A percentile compares a stretch with the other conserved stretches of the same genome.
Conservation (phyloP, 225 moss, liverwort and hornwort genomes). For the Takakia lepidozioides region DNA sequence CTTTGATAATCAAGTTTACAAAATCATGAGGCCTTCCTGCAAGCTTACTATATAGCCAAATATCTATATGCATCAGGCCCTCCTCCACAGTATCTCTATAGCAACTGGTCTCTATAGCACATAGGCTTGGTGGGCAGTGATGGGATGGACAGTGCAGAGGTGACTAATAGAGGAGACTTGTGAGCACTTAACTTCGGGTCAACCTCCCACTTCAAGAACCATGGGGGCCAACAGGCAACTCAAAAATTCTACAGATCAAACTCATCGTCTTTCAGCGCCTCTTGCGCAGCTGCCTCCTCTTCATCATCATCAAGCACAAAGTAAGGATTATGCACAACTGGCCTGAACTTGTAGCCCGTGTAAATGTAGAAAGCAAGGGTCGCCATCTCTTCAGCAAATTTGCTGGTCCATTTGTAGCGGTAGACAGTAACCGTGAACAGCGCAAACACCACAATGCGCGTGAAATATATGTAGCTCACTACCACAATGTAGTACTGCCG, state of each 20-base stretch:
- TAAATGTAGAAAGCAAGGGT: slow-evolving; percentile 88
- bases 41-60: too few species aligned
- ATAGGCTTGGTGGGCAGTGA: too few species aligned
- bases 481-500: slow-evolving; percentile 96
- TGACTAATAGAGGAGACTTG: too few species aligned
- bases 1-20: too few species aligned
- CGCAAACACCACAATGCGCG: slow-evolving; percentile 90
- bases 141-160: too few species aligned
- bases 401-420: slow-evolving; percentile 81
- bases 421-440: slow-evolving; percentile 82
- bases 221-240: too few species aligned
- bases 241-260: slow-evolving; percentile 94
- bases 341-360: slow-evolving; percentile 93
- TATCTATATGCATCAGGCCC: too few species aligned
- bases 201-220: too few species aligned
- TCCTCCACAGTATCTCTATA: too few species aligned
- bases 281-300: slow-evolving; percentile 66
- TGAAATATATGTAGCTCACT: slow-evolving; percentile 97
- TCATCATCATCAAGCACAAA: slow-evolving; percentile 97
- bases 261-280: slow-evolving; percentile 94
- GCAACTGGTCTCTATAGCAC: too few species aligned
- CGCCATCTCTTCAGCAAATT: slow-evolving; percentile 75
- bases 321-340: slow-evolving; percentile 88
- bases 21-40: too few species aligned
- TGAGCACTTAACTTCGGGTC: too few species aligned